Base-by-base conservation (phyloP, 169 alveolate species). In the Plasmodium inui region DNA sequence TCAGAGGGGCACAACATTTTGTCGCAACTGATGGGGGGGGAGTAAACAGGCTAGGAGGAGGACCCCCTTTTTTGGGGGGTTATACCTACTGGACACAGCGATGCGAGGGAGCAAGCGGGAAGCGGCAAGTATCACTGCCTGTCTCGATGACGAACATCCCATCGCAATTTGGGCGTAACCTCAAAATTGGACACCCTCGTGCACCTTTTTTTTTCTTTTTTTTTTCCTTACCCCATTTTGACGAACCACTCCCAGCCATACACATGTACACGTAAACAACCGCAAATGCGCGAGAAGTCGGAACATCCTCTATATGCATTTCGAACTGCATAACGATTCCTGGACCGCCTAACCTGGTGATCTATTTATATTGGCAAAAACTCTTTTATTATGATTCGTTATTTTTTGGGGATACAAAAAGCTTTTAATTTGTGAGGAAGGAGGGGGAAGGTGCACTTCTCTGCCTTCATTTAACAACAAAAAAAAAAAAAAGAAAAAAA, bases 1-100 rank as follows among this genome's bases (percentile, higher is more conserved):
- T 9, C 84, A 94, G 55, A 80, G 97, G 26, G 92, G 73, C 71
- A 91, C 95, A 10, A 41, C 95, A 14, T 91, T 91, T 34, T 28
- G 41, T 72, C 41, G 53, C 34, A 91, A 91, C 28, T 81, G 76
- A 50, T n/a, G n/a, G 67, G 57, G 57, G 61, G 61, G 12, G 12
- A 17, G 12, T 6, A 46, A 9, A 12, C 5, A 9, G 57, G n/a
- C 57, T 10, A 46, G 17, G 57, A 10, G 57, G 57, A 12, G 57
- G n/a, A 46, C 17, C 57, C 55, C 55, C 57, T 5, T 46, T 41
- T 46, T 10, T 9, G 57, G 57, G 57, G n/a, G 17, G 57, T 12
- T 50, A 50, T 17, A 14, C 26, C 61, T 12, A 50, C 22, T 1
- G 22, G 61, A 26, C n/a, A 12, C 57, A 46, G 57, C 57, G 53